A percentile compares a stretch with the other conserved stretches of the same genome.
These are phyloP conservation scores for Pyrenophora tritici-repentis DNA, from an alignment of 2,329 filamentous ascomycete genomes.

Conservation along the genomic window DNA sequence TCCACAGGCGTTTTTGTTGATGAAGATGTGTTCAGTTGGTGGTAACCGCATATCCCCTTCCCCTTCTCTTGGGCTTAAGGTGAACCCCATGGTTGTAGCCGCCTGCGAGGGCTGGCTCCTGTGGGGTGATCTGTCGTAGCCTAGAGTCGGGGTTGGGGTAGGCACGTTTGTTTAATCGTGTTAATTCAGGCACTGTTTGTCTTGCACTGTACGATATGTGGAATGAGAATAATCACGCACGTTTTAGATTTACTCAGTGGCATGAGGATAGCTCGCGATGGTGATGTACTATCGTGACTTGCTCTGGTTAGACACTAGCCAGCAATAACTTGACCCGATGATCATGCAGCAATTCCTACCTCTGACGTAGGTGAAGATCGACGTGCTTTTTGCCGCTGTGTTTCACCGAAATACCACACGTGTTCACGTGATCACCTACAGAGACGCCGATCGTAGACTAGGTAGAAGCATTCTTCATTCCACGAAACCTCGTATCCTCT, in stretches of 20 bases:
- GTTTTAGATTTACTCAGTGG: no score
- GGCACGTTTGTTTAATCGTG: not conserved
- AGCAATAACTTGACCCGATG: no score
- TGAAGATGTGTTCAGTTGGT: not conserved
- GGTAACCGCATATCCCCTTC: slow-evolving; percentile 6
- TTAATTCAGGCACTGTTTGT: not conserved
- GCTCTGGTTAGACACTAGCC: no score
- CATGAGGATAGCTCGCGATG: no score
- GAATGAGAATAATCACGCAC: slow-evolving; percentile 1
- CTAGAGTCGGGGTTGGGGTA: slow-evolving; percentile 17
- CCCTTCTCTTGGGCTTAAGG: slow-evolving; percentile 25
- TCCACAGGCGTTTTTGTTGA: slow-evolving; percentile 2
- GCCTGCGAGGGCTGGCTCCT: slow-evolving; percentile 28
- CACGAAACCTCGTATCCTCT: slow-evolving; percentile 45
- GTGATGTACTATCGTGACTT: no score
- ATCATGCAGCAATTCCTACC: no score
- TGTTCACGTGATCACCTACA: slow-evolving; percentile 14
- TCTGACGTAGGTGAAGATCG: not conserved
- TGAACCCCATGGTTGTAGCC: slow-evolving; percentile 23
- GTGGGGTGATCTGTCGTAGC: slow-evolving; percentile 21
- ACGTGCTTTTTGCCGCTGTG: not conserved
- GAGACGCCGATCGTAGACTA: not conserved
- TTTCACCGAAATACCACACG: slow-evolving; percentile 2
- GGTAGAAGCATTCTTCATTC: slow-evolving; percentile 19
- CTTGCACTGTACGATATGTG: slow-evolving; percentile 6